Evolutionary conservation across 768 basidiomycete genomes (phyloP), one percentile per base, ranked within the genome.

Genomic region (Saitozyma sp.): DNA sequence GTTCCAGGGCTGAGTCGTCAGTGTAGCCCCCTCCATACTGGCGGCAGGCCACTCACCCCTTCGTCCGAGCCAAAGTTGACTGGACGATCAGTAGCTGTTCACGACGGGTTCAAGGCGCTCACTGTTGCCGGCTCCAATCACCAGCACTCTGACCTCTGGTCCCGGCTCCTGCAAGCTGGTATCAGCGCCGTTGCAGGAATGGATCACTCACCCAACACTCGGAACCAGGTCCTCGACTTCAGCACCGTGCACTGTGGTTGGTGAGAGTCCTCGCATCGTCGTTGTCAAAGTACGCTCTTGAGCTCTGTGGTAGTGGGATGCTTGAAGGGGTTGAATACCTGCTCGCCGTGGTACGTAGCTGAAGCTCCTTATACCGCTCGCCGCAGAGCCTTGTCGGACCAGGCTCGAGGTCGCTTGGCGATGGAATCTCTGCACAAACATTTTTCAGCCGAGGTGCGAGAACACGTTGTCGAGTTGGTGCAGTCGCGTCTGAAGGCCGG

Each of bases 1-100:
- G 55, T 77, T 69, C 76, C 78, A 77, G 10, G 73, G 73, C 42
- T 57, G 42, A 37, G 48, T n/a, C 9, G 46, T 62, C 56, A 62
- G 50, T 38, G 51, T 58, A 29, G 29, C 45, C 13, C 2, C 6
- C 13, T 17, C 45, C 13, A 46, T 46, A 17, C 13, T 11, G 13
- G 54, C 16, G 16, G 8, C 19, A 1, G 4, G 14, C 13, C 9
- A 53, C 50, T 50, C 39, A 62, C 61, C 20, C 65, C 65, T 39
- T 67, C 65, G 19, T 55, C 58, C 4, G 65, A 67, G 19, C 65
- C 65, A 48, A 61, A 62, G 45, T 62, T 65, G 60, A 61, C 59
- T 61, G 16, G 10, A 40, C 9, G 37, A 20, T 14, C 9, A 11
- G 17, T 9, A 37, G 29, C 29, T 29, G 29, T 29, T 7, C 50